These are phyloP conservation scores for Sodiomyces alkalinus DNA, from an alignment of 2,329 filamentous ascomycete genomes.

Conservation along the genomic window DNA sequence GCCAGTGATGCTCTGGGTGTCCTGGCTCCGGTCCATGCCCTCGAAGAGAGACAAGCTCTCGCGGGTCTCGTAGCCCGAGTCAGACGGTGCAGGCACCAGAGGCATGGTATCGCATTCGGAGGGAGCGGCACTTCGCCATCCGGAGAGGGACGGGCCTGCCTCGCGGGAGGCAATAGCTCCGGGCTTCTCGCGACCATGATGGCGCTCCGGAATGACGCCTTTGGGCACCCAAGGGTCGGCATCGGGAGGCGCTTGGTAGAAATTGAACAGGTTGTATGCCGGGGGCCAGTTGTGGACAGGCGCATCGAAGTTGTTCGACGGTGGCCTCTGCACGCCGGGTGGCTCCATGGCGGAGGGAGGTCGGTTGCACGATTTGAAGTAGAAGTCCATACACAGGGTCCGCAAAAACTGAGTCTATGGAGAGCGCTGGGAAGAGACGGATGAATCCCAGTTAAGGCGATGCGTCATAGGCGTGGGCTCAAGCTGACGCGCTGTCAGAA, in stretches of 20 bases:
- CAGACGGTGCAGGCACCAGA: conserved; percentile 17
- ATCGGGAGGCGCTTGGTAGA: conserved; percentile 17
- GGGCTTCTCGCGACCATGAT: conserved; percentile 14
- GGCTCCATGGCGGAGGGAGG: too few species aligned
- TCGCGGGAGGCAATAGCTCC: conserved; percentile 11
- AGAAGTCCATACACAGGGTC: too few species aligned
- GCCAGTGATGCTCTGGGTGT: conserved; percentile 22
- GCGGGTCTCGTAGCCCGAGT: conserved; percentile 32
- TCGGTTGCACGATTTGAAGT: too few species aligned
- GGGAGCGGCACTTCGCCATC: conserved; percentile 15
- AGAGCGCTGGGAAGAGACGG: too few species aligned
- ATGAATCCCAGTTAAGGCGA: too few species aligned
- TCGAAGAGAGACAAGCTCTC: conserved; percentile 24
- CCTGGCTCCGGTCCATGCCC: conserved; percentile 22
- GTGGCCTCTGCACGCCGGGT: too few species aligned
- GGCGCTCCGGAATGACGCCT: conserved; percentile 15
- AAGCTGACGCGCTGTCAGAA: too few species aligned
- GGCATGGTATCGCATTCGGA: conserved; percentile 24
- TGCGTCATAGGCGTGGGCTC: too few species aligned
- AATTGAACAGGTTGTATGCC: conserved; percentile 15
- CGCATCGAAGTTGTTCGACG: too few species aligned
- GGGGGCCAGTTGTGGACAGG: conserved; percentile 4
- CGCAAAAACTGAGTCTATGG: too few species aligned
- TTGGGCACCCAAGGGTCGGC: conserved; percentile 29
- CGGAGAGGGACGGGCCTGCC: conserved; percentile 15